These are phyloP conservation scores for Diplodia seriata DNA, from an alignment of 2,329 filamentous ascomycete genomes.

Conservation along the genomic window DNA sequence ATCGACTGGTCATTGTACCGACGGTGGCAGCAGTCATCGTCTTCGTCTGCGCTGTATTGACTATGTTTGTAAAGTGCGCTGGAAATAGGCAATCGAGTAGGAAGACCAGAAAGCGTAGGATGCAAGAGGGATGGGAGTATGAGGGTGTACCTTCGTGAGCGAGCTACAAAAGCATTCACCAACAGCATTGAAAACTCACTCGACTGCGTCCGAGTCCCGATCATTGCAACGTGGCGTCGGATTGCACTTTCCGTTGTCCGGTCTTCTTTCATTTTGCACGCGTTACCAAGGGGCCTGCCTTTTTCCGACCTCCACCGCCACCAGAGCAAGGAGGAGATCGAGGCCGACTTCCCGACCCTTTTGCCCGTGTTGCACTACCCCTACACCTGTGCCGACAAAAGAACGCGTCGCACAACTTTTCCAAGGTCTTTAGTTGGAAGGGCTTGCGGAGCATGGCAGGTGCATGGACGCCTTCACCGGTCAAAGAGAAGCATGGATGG, in stretches of 20 bases:
- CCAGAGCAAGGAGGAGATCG: background rate
- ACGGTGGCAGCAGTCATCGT: slow-evolving; percentile 69
- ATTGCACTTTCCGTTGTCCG: background rate
- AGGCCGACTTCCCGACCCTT: background rate
- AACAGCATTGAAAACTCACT: background rate
- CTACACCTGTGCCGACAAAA: background rate
- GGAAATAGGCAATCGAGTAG: slow-evolving; percentile 63
- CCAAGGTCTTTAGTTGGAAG: slow-evolving; percentile 3
- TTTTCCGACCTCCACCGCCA: background rate
- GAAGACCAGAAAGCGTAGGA: slow-evolving; percentile 57
- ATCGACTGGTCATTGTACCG: slow-evolving; percentile 63
- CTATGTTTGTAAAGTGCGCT: slow-evolving; percentile 69
- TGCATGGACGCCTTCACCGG: background rate
- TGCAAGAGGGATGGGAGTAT: slow-evolving; percentile 66
- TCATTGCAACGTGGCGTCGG: background rate
- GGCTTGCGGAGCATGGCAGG: background rate
- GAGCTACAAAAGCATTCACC: too few relatives aligned
- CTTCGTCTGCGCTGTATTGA: slow-evolving; percentile 65
- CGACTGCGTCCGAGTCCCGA: background rate
- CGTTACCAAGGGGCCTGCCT: background rate
- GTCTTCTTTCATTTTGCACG: background rate
- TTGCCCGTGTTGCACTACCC: slow-evolving; percentile 8
- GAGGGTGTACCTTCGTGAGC: slow-evolving; percentile 65
- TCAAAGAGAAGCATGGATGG: slow-evolving; percentile 6
- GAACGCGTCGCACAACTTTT: slow-evolving; percentile 2